Percentiles rank a stretch among this genome's conserved stretches.
Evolutionary conservation across 1,284 basidiomycete species (phyloP).

Genomic region (Ganoderma leucocontextum): DNA sequence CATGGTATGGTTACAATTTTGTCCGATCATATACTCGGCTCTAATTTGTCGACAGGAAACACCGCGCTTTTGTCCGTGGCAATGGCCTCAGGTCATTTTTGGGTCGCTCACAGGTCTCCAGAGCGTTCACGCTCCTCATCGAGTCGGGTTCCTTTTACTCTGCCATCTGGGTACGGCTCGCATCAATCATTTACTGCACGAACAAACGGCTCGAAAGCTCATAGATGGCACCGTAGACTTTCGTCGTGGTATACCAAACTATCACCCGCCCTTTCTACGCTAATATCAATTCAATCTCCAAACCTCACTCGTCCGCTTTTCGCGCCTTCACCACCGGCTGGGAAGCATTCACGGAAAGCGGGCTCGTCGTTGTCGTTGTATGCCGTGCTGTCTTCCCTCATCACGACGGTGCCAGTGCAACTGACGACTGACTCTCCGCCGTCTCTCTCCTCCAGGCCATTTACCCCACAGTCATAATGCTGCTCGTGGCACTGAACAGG

Average conservation of each 20-base stretch:
- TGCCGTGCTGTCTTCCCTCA: background rate
- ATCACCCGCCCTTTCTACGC: background rate
- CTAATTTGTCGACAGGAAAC: background rate
- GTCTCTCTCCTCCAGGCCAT: background rate
- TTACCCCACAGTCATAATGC: background rate
- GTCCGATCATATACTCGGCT: background rate
- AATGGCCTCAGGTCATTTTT: background rate
- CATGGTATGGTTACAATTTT: background rate
- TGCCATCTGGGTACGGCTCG: background rate
- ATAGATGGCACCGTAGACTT: background rate
- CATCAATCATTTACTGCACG: background rate
- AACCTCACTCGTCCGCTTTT: background rate
- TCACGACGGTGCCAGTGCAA: background rate
- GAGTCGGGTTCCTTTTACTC: background rate
- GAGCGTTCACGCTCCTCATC: background rate
- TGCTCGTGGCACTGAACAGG: background rate
- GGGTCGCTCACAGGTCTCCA: background rate
- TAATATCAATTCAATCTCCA: background rate
- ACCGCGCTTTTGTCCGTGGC: background rate
- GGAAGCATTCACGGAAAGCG: background rate
- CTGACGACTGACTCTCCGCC: too few relatives aligned
- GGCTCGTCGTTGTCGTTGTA: background rate
- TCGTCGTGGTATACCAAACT: background rate
- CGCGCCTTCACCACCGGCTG: background rate
- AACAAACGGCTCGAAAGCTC: background rate